These are phyloP conservation scores for Iberis pinnata DNA, from an alignment of 345 rosid species.

Conservation along the genomic window DNA sequence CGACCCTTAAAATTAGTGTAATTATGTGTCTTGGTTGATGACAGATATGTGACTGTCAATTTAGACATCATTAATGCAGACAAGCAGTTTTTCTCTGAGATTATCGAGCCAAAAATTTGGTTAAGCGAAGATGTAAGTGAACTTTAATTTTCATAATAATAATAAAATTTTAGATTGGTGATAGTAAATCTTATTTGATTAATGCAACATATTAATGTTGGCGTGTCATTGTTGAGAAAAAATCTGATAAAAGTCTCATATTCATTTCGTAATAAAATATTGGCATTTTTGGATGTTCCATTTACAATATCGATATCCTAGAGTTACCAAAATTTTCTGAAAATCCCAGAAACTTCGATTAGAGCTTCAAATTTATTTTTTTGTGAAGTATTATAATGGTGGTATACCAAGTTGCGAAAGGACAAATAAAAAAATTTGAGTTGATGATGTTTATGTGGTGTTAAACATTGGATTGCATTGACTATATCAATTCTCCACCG, in stretches of 20 bases:
- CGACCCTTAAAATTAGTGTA: no score
- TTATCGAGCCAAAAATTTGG: not conserved
- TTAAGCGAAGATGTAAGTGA: conserved; percentile 4
- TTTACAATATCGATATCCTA: not conserved
- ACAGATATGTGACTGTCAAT: not conserved
- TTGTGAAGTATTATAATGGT: not conserved
- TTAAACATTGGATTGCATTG: not conserved
- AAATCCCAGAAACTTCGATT: not conserved
- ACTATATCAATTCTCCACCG: not conserved
- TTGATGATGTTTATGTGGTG: not conserved
- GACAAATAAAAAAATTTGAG: not conserved
- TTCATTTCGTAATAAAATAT: not conserved
- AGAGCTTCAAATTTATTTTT: not conserved
- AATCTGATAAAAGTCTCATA: not conserved
- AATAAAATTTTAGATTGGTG: not conserved
- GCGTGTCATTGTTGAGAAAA: not conserved
- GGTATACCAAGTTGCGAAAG: not conserved
- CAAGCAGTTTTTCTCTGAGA: not conserved
- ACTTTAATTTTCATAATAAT: not conserved
- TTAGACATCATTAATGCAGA: not conserved
- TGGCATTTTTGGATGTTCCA: not conserved
- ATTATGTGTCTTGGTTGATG: no score
- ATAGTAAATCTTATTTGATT: not conserved
- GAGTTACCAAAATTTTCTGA: not conserved
- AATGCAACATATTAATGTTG: not conserved